Evolutionary conservation across 352 stramenopile species (phyloP).

Genomic region (Plasmopara viticola): DNA sequence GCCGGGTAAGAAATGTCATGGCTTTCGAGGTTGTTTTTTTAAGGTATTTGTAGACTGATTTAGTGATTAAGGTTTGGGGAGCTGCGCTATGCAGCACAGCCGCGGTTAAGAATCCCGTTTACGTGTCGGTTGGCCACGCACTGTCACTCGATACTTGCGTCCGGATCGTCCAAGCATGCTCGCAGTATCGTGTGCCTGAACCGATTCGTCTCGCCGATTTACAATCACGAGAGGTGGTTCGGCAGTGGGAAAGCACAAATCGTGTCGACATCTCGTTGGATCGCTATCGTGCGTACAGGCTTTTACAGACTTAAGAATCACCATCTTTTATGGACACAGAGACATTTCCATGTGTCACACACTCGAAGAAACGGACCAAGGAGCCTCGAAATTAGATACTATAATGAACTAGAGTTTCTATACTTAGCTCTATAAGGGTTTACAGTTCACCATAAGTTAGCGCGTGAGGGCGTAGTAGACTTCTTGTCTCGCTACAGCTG

Average conservation of each 20-base stretch:
- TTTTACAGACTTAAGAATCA: not conserved
- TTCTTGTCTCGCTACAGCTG: slow-evolving; percentile 20
- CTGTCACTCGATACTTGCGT: slow-evolving; percentile 63
- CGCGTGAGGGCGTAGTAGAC: not conserved
- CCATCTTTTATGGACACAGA: no score
- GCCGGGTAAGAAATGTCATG: slow-evolving; percentile 26
- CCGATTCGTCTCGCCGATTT: slow-evolving; percentile 83
- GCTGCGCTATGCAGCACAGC: slow-evolving; percentile 56
- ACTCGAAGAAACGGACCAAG: no score
- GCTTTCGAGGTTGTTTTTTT: not conserved
- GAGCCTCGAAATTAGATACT: no score
- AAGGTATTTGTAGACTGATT: not conserved
- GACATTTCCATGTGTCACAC: no score
- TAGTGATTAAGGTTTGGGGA: slow-evolving; percentile 50
- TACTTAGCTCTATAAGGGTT: no score
- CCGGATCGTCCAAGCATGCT: slow-evolving; percentile 48
- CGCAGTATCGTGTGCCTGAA: slow-evolving; percentile 67
- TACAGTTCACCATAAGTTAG: not conserved
- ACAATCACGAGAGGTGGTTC: slow-evolving; percentile 68
- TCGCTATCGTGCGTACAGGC: slow-evolving; percentile 19
- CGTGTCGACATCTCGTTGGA: slow-evolving; percentile 53
- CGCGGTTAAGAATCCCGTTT: slow-evolving; percentile 72
- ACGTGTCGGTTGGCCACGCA: slow-evolving; percentile 75
- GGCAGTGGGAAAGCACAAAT: slow-evolving; percentile 47
- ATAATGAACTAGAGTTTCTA: no score